phyloP scores from a whole-genome alignment of 768 basidiomycete species.

The Auriculariales sp. region DNA sequence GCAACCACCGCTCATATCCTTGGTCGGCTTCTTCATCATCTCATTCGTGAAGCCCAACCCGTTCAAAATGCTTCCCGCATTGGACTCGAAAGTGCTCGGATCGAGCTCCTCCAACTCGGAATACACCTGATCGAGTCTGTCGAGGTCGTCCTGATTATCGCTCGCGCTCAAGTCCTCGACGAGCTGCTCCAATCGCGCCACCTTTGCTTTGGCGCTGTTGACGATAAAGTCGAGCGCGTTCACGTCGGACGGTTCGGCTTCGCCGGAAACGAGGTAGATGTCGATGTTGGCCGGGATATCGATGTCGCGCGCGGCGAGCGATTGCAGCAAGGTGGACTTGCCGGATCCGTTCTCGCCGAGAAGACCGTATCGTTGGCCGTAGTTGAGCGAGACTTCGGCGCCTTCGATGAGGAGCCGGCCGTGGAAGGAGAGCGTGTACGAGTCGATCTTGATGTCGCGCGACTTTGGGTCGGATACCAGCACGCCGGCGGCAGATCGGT shows the following conservation, averaged over 20 bases:
- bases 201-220: slow-evolving; percentile 82
- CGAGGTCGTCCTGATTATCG: slow-evolving; percentile 76
- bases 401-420: slow-evolving; percentile 64
- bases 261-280: slow-evolving; percentile 92
- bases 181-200: slow-evolving; percentile 79
- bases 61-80: slow-evolving; percentile 91
- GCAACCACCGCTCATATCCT: slow-evolving; percentile 99
- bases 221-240: slow-evolving; percentile 98
- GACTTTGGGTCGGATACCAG: slow-evolving; percentile 84
- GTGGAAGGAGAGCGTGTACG: slow-evolving; percentile 93
- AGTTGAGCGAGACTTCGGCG: slow-evolving; percentile 68
- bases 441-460: slow-evolving; percentile 95
- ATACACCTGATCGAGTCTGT: slow-evolving; percentile 67
- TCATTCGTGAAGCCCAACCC: slow-evolving; percentile 81
- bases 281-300: slow-evolving; percentile 91
- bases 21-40: slow-evolving; percentile 96
- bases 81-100: slow-evolving; percentile 87
- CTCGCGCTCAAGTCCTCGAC: slow-evolving; percentile 90
- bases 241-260: slow-evolving; percentile 87
- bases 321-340: slow-evolving; percentile 93
- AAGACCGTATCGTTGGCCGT: slow-evolving; percentile 87
- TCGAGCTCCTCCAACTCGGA: slow-evolving; percentile 97
- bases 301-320: slow-evolving; percentile 89
- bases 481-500: slow-evolving; percentile 86
- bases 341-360: slow-evolving; percentile 98